Evolutionary conservation across 1,284 basidiomycete species (phyloP).

Genomic region (Mixia osmundae): DNA sequence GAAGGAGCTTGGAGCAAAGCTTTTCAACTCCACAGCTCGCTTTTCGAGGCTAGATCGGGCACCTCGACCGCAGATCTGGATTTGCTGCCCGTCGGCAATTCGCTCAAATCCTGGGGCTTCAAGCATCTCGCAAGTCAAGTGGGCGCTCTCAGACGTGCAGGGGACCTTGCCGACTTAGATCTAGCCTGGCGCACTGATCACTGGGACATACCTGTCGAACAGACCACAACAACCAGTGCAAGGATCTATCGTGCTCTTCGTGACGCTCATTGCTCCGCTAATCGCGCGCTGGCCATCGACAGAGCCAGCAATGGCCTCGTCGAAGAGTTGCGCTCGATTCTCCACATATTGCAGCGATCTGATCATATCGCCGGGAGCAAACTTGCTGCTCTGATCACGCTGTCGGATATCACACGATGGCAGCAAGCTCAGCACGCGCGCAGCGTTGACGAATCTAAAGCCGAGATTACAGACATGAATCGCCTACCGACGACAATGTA

Average conservation of each 20-base stretch:
- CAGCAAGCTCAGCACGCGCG: too few species aligned
- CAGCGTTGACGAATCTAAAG: too few species aligned
- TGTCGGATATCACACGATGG: too few species aligned
- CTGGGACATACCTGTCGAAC: constrained; percentile 63
- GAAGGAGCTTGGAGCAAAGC: constrained; percentile 79
- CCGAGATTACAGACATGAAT: too few species aligned
- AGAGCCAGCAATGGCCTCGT: too few species aligned
- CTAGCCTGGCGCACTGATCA: constrained; percentile 72
- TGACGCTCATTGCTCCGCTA: constrained; percentile 47
- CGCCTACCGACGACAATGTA: too few species aligned
- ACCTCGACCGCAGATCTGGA: constrained; percentile 6
- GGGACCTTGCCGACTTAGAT: constrained; percentile 28
- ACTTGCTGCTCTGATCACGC: too few species aligned
- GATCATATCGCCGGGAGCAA: too few species aligned
- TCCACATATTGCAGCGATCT: too few species aligned
- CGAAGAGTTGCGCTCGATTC: too few species aligned
- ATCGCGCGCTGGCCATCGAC: constrained; percentile 28
- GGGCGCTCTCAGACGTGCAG: constrained; percentile 28
- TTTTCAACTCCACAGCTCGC: constrained; percentile 68
- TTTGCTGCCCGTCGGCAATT: constrained; percentile 30
- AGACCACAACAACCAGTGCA: constrained; percentile 15
- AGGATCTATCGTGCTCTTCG: constrained; percentile 50
- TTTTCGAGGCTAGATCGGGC: constrained; percentile 34
- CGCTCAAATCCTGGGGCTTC: constrained; percentile 72
- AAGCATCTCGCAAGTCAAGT: constrained; percentile 32